These are phyloP conservation scores for Lenzites betulinus DNA, from an alignment of 768 basidiomycete genomes.

Conservation along the genomic window DNA sequence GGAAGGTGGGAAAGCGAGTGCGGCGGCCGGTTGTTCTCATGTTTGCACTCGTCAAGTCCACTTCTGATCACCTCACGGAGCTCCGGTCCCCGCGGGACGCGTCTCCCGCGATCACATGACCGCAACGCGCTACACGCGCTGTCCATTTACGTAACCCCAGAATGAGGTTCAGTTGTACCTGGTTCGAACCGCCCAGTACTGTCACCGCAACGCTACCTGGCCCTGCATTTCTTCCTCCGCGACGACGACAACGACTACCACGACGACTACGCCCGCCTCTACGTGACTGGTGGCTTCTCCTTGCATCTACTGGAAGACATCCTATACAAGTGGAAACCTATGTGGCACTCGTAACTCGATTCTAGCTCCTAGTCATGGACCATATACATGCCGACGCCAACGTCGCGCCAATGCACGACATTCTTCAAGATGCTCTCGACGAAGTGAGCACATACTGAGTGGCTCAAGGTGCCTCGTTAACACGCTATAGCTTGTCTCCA, in stretches of 20 bases:
- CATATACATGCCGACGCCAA: neutral
- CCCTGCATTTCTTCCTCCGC: neutral
- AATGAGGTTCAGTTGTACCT: slow-evolving; percentile 7
- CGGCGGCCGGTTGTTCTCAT: slow-evolving; percentile 7
- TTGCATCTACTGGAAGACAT: no score
- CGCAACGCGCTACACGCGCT: slow-evolving; percentile 25
- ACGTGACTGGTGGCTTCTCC: no score
- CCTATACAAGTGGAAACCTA: neutral
- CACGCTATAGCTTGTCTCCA: slow-evolving; percentile 57
- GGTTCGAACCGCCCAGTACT: slow-evolving; percentile 8
- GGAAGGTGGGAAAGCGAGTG: slow-evolving; percentile 12
- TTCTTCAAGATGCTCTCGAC: slow-evolving; percentile 65
- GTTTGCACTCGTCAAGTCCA: neutral
- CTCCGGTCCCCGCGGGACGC: slow-evolving; percentile 12
- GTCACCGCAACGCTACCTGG: neutral
- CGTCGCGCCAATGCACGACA: slow-evolving; percentile 40
- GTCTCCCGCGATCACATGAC: slow-evolving; percentile 33
- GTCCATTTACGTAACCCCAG: slow-evolving; percentile 19
- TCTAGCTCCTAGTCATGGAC: slow-evolving; percentile 8
- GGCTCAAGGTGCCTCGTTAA: neutral
- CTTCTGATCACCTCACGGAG: slow-evolving; percentile 15
- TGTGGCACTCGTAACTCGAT: neutral
- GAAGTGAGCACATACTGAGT: slow-evolving; percentile 49
- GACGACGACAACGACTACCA: neutral
- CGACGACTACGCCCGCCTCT: neutral